Percentiles rank a stretch among this genome's conserved stretches.
These are phyloP conservation scores for Cladosporium sp. DNA, from an alignment of 2,329 filamentous ascomycete species.

Conservation along the genomic window DNA sequence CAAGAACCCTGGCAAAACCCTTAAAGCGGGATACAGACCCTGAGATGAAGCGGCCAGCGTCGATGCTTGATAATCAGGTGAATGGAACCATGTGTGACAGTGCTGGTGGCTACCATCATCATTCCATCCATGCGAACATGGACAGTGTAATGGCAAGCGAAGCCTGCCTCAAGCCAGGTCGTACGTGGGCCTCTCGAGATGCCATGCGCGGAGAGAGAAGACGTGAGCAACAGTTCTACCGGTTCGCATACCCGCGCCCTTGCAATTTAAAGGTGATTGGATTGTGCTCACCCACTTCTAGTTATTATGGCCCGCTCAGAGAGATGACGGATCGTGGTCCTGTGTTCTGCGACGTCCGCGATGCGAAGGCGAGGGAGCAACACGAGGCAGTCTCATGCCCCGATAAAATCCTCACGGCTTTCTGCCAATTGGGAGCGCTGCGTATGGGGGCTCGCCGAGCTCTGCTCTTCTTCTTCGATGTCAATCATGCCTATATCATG, in stretches of 20 bases:
- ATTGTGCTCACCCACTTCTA: neutral
- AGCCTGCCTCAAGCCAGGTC: neutral
- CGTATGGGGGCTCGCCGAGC: conserved; percentile 45
- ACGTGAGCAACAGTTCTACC: neutral
- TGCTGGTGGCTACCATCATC: no score
- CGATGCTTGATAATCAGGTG: no score
- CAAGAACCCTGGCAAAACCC: no score
- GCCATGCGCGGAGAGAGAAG: neutral
- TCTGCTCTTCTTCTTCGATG: conserved; percentile 53
- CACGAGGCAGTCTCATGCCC: neutral
- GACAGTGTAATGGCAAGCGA: no score
- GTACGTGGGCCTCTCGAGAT: neutral
- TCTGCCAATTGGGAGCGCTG: conserved; percentile 50
- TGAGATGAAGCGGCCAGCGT: no score
- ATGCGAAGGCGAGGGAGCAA: neutral
- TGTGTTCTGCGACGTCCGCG: neutral
- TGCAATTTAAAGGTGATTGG: neutral
- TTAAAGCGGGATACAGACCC: no score
- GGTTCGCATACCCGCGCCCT: neutral
- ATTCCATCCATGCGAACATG: no score
- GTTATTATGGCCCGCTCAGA: conserved; percentile 21
- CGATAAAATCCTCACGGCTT: conserved; percentile 36
- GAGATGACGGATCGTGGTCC: neutral
- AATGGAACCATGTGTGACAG: no score
- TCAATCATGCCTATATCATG: conserved; percentile 48